Evolutionary conservation across 148 eudicot species (phyloP).

Genomic region (Amaranthus cruentus): DNA sequence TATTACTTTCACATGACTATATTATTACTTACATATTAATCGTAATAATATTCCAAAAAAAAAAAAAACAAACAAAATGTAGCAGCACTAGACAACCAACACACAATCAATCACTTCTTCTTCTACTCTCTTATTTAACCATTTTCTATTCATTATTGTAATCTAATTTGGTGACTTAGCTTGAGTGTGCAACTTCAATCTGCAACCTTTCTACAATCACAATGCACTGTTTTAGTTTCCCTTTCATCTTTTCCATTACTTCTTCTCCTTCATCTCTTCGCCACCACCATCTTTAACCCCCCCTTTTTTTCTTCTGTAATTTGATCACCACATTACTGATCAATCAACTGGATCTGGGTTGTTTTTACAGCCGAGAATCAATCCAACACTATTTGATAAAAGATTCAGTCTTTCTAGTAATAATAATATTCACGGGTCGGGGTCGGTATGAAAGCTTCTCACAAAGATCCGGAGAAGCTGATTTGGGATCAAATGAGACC

Average conservation of each 20-base stretch:
- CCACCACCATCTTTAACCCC: not conserved
- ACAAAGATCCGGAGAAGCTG: slow-evolving; percentile 50
- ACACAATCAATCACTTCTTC: not conserved
- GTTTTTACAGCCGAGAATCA: not conserved
- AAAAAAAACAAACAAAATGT: not conserved
- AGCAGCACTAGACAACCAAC: not conserved
- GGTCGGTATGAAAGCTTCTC: slow-evolving; percentile 38
- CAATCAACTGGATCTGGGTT: not conserved
- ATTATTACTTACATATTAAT: too few relatives aligned
- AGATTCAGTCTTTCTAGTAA: not conserved
- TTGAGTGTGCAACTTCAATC: slow-evolving; percentile 22
- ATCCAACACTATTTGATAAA: not conserved
- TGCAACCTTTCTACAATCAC: slow-evolving; percentile 4
- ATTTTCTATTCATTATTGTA: slow-evolving; percentile 2
- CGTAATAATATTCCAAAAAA: not conserved
- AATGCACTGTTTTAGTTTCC: slow-evolving; percentile 20
- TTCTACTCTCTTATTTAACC: not conserved
- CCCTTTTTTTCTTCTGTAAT: not conserved
- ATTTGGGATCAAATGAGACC: slow-evolving; percentile 50
- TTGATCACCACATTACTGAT: too few relatives aligned
- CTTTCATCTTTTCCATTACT: not conserved
- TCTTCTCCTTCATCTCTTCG: not conserved
- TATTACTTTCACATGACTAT: too few relatives aligned
- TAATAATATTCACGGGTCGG: not conserved
- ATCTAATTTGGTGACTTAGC: slow-evolving; percentile 14